Percentiles rank a stretch among this genome's conserved stretches.
phyloP scores from a whole-genome alignment of 176 grass and related monocot genomes.

The Tillandsia leiboldiana region DNA sequence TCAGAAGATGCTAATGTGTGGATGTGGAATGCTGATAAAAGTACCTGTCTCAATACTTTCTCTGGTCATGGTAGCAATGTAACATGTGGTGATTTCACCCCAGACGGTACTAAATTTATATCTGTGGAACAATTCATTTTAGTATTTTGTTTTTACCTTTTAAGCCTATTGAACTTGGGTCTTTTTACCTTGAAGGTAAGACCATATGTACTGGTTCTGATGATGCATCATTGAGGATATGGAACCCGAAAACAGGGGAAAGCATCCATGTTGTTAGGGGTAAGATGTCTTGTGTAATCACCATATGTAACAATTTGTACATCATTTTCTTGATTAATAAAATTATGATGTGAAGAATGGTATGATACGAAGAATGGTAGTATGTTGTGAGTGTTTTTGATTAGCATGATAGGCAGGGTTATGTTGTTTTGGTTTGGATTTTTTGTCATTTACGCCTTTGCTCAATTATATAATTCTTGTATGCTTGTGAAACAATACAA shows the following conservation, averaged over 20 bases:
- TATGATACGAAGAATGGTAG: too few species aligned
- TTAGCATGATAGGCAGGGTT: too few species aligned
- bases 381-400: too few species aligned
- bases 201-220: constrained; percentile 79
- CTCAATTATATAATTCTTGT: too few species aligned
- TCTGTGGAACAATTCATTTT: not conserved
- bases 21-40: constrained; percentile 88
- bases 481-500: too few species aligned
- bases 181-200: constrained; percentile 52
- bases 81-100: constrained; percentile 82
- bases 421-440: too few species aligned
- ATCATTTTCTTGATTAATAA: too few species aligned
- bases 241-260: constrained; percentile 64
- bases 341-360: too few species aligned
- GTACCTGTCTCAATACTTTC: constrained; percentile 54
- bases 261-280: constrained; percentile 65
- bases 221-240: constrained; percentile 83
- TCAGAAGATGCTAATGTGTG: constrained; percentile 80
- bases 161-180: not conserved
- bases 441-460: too few species aligned
- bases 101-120: constrained; percentile 42
- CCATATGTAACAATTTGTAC: too few species aligned
- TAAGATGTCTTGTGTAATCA: constrained; percentile 19
- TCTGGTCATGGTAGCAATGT: constrained; percentile 68
- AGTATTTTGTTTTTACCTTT: not conserved